Evolutionary conservation across 371 early-diverging fungal genomes (phyloP), one percentile per base, ranked within the genome.

Genomic region (Mortierella sp.): DNA sequence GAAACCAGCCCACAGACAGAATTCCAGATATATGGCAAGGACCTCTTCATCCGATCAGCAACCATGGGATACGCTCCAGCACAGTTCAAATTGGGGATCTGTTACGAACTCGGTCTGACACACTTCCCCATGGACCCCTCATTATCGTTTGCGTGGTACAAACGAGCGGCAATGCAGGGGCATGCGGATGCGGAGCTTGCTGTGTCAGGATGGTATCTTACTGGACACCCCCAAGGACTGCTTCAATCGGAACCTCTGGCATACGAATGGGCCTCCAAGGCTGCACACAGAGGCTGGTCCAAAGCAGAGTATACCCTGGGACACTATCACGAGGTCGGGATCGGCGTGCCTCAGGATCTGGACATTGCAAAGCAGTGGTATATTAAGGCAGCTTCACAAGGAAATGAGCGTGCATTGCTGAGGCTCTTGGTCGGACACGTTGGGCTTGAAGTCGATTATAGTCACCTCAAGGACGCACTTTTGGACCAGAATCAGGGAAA

Each of bases 251-350:
- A 98, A 69, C 85, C 88, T 16, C 89, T 93, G 59, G 98, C 99
- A 10, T 98, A 92, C 78, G 81, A 88, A 57, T 96, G 96, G 95
- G 95, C 95, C 21, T 82, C 88, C 45, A 88, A 90, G 57, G 95
- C 98, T 3, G 94, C 96, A 10, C 88, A 87, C 46, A 83, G 88
- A 67, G 93, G 93, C 0, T 76, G 95, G 51, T 90, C 96, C 24
- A 93, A 92, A 71, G 99, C 99, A 2, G 95, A 96, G 80, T 98
- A 94, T 79, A 89, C 95, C 4, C 87, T 99, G 56, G 99, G 96
- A 12, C 95, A 97, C 67, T 96, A 94, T 79, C 86, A 88, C 49
- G 98, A 98, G 78, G 86, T 91, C 63, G 95, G 95, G n/a, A 91
- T 96, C 52, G 94, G 95, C 24, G 87, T 90, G 27, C 80, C 81